These are phyloP conservation scores for Paramecium sexaurelia DNA, from an alignment of 73 alveolate species.

Conservation along the genomic window DNA sequence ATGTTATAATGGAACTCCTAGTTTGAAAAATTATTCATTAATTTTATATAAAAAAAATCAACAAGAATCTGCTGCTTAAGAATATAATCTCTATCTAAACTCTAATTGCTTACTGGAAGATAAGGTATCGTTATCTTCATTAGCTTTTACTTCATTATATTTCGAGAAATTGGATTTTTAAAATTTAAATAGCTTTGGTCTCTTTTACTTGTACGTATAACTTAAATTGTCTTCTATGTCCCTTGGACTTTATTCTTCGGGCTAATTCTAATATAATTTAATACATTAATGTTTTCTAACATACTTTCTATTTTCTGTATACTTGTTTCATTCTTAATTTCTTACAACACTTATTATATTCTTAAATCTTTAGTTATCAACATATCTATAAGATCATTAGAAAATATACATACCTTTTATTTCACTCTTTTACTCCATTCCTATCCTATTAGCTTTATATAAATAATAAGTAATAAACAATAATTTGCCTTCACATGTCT, in stretches of 20 bases:
- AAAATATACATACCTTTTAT: slow-evolving; percentile 23
- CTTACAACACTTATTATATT: not conserved
- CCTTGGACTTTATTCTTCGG: slow-evolving; percentile 7
- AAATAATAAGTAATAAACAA: not conserved
- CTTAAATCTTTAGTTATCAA: not conserved
- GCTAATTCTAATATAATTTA: not conserved
- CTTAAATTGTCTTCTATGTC: slow-evolving; percentile 21
- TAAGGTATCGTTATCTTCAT: not conserved
- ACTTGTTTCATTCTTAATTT: not conserved
- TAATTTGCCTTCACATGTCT: slow-evolving; percentile 29
- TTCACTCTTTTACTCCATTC: slow-evolving; percentile 4
- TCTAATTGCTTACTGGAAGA: not conserved
- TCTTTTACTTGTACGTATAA: not conserved
- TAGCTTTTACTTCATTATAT: not conserved
- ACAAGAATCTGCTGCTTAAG: slow-evolving; percentile 6
- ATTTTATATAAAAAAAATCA: not conserved
- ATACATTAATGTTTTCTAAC: not conserved
- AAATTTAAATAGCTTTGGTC: not conserved
- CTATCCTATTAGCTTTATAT: slow-evolving; percentile 7
- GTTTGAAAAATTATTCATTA: not conserved
- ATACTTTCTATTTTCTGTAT: not conserved
- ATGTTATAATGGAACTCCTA: not conserved
- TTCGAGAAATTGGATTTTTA: slow-evolving; percentile 7
- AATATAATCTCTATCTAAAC: not conserved
- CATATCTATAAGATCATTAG: not conserved